phyloP scores from a whole-genome alignment of 192 early-diverging fungal species.

The Coemansia sp. region DNA sequence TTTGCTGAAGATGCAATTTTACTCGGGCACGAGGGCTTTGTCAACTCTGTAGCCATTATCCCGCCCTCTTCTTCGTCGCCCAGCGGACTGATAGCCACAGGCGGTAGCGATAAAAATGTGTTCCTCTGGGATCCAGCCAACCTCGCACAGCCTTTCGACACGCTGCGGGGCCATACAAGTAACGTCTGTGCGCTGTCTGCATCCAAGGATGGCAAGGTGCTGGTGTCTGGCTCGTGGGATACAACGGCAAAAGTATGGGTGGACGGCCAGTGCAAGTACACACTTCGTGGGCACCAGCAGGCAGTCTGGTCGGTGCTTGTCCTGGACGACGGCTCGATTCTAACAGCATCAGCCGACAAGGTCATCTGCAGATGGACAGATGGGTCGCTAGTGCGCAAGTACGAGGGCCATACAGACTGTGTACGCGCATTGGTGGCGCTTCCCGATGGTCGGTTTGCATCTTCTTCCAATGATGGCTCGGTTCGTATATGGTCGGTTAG shows the following conservation, averaged over 20 bases:
- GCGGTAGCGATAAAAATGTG: conserved; percentile 80
- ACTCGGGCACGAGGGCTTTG: conserved; percentile 71
- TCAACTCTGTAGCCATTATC: conserved; percentile 70
- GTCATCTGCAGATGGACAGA: conserved; percentile 83
- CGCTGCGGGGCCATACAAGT: conserved; percentile 78
- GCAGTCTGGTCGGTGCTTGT: conserved; percentile 94
- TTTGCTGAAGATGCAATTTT: conserved; percentile 58
- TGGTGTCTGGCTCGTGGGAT: conserved; percentile 99
- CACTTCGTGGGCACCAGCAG: conserved; percentile 72
- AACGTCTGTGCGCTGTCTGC: conserved; percentile 69
- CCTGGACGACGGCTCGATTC: conserved; percentile 61
- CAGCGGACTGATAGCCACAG: conserved; percentile 79
- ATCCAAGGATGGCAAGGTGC: conserved; percentile 18
- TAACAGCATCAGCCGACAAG: conserved; percentile 93
- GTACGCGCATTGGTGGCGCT: conserved; percentile 77
- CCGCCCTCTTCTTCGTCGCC: conserved; percentile 58
- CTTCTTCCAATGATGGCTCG: conserved; percentile 24
- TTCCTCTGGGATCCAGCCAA: conserved; percentile 71
- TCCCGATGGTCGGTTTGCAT: conserved; percentile 45
- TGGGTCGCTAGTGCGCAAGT: conserved; percentile 61
- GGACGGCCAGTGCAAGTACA: conserved; percentile 66
- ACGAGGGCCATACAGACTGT: conserved; percentile 83
- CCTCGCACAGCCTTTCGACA: conserved; percentile 58
- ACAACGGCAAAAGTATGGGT: conserved; percentile 89
- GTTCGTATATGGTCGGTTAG: conserved; percentile 77